Evolutionary conservation across 805 yeast species (phyloP).

Genomic region (Yarrowia osloensis): DNA sequence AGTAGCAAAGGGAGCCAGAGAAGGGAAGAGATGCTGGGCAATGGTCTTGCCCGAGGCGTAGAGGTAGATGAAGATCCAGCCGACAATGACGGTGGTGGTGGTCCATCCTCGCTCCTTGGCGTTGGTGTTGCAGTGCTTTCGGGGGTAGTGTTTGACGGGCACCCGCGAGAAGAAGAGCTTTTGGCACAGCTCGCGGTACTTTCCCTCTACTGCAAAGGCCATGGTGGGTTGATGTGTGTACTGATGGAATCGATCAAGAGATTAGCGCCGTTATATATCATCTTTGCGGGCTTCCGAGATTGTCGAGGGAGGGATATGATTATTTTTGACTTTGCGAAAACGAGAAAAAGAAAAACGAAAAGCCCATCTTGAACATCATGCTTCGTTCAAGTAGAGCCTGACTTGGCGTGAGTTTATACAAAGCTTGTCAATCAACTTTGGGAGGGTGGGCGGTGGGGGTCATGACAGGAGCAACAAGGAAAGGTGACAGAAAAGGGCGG

Average conservation of each 20-base stretch:
- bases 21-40: slow-evolving; percentile 25
- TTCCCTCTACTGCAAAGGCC: neutral
- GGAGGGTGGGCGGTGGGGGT: slow-evolving; percentile 13
- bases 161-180: slow-evolving; percentile 3
- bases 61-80: slow-evolving; percentile 25
- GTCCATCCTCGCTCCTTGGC: slow-evolving; percentile 30
- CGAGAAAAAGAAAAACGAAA: neutral
- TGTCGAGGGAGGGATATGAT: neutral
- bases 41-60: slow-evolving; percentile 19
- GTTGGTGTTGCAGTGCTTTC: slow-evolving; percentile 12
- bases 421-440: neutral
- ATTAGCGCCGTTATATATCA: slow-evolving; percentile 1
- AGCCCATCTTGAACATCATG: neutral
- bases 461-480: neutral
- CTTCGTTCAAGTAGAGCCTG: too few relatives aligned
- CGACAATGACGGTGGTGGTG: slow-evolving; percentile 15
- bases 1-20: slow-evolving; percentile 19
- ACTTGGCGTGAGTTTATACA: neutral
- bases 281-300: neutral
- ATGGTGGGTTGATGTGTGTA: neutral
- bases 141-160: slow-evolving; percentile 11
- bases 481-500: neutral
- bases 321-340: neutral
- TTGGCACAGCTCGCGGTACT: neutral
- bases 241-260: slow-evolving; percentile 12